Evolutionary conservation across 345 rosid genomes (phyloP), one percentile per base, ranked within the genome.

Genomic region (Lumnitzera littorea): DNA sequence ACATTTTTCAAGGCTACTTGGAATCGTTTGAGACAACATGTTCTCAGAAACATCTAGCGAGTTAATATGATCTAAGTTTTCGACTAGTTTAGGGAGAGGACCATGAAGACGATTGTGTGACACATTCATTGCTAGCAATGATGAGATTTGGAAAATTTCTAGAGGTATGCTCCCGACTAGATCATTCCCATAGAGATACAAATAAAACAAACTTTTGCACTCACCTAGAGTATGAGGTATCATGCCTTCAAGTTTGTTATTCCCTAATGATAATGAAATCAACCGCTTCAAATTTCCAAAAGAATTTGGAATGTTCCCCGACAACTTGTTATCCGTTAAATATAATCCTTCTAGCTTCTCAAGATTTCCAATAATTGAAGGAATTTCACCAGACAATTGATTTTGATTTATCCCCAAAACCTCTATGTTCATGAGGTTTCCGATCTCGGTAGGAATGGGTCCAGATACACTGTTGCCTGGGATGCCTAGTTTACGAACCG

Each of bases 151-250:
- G 7, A 67, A 50, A 17, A 72, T 20, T 36, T 60, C 20, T 43
- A 11, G 5, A 10, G 77, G 74, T 16, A 74, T 57, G n/a, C 24
- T 14, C 10, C 80, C 80, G 3, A 15, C 51, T 13, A 75, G 59
- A 12, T 61, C 13, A 61, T 75, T 78, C 11, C 51, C 46, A 15
- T 36, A 60, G 16, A 79, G 65, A 31, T 67, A n/a, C 0, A 72
- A 12, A 4, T 4, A 7, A 29, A 8, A 2, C 56, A 75, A 24
- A 2, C 10, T 17, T 46, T 50, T 51, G 24, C 64, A 56, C 20
- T 59, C 50, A 13, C 75, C 72, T 0, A 73, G 48, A 47, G 61
- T 68, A 1, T 48, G 24, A 57, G 79, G 77, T 10, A 80, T 69
- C 0, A 2, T 49, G 23, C 77, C 76, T 13, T 60, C 47, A 0